Conservation (phyloP, 306 rosid species). For the Geum urbanum region DNA sequence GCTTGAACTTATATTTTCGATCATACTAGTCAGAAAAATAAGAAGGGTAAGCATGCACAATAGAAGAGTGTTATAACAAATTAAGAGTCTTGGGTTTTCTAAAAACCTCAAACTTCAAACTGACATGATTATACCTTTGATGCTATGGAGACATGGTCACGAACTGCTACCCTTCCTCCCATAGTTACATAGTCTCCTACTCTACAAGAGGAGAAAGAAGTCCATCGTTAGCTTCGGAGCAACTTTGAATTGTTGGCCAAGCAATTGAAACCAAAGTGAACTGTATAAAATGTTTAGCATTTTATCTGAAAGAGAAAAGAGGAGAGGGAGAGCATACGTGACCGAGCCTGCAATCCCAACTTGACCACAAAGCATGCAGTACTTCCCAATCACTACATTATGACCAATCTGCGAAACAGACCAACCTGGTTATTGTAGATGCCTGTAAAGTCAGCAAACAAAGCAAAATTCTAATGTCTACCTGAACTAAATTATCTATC, state of each 20-base stretch:
- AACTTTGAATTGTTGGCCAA: no score
- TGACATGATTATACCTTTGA: conserved; percentile 90
- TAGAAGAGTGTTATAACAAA: no score
- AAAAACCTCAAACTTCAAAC: no score
- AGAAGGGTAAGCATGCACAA: no score
- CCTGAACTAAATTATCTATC: conserved; percentile 96
- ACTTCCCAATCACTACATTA: conserved; percentile 79
- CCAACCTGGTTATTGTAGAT: no score
- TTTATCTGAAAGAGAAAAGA: not conserved
- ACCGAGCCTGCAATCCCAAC: conserved; percentile 94
- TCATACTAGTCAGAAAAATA: not conserved
- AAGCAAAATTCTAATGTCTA: no score
- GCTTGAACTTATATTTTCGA: not conserved
- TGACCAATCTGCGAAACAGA: conserved; percentile 76
- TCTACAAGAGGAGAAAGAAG: conserved; percentile 39
- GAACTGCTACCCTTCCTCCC: conserved; percentile 89
- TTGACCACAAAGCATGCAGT: conserved; percentile 91
- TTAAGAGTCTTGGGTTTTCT: no score
- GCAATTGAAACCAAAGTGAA: conserved; percentile 5
- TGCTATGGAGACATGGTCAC: conserved; percentile 68
- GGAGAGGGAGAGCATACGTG: conserved; percentile 41
- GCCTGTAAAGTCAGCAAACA: conserved; percentile 7
- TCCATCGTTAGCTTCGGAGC: conserved; percentile 8
- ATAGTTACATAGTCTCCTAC: conserved; percentile 73
- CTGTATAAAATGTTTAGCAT: not conserved